Evolutionary conservation across 2,329 filamentous ascomycete species (phyloP), one percentile per base, ranked within the genome.

Genomic region (Myotisia sp.): DNA sequence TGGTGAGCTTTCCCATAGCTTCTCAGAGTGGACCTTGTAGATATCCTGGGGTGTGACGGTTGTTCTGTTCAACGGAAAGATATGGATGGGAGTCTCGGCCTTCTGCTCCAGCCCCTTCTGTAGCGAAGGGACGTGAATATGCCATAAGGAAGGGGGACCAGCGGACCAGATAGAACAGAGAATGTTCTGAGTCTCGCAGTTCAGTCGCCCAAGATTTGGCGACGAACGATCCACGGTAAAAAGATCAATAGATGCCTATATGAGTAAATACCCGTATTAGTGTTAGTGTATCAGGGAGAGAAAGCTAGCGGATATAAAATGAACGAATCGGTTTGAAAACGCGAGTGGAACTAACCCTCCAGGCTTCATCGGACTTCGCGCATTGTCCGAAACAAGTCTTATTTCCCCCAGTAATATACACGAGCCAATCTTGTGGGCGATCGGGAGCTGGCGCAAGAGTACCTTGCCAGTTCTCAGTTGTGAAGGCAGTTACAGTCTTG

Each of bases 351-450:
- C 58, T 48, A 52, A 64, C 62, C 42, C 64, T 62, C 53, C 61
- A 67, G 5, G 68, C 68, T 46, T 62, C 62, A 34, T 74, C 68
- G 8, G 67, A 62, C 28, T 56, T 58, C 19, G 48, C 62, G 52
- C 74, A 78, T 41, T 65, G 55, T 42, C 72, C 73, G 45, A 65
- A 74, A 58, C 74, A 78, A 23, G 70, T 74, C 53, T 67, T 68
- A 58, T 78, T 77, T 28, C 71, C 73, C 39, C 74, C 74, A 4
- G 71, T 76, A 28, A 74, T 53, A 49, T 64, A 75, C 34, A 78
- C 52, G 43, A 74, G 56, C 71, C 70, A 77, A 63, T 69, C 47
- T 56, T 58, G 18, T 54, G 42, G 31, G 24, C 52, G 38, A 2
- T 47, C 43, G 19, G 60, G 51, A 38, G 50, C 51, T 3, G 62